Conservation (phyloP, 495 filamentous ascomycete genomes). For the Penicillium desertorum region DNA sequence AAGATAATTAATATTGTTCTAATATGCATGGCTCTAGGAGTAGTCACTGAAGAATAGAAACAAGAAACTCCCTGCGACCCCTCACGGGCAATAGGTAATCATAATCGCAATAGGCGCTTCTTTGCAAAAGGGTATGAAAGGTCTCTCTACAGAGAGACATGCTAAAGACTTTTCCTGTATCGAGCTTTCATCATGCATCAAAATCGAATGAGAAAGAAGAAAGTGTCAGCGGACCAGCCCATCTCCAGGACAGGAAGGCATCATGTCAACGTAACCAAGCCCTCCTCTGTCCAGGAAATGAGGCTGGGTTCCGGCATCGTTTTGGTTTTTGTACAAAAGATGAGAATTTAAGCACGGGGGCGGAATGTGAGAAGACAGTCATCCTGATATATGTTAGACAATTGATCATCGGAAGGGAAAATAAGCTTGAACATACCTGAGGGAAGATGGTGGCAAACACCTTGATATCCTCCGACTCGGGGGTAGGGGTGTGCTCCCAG, state of each 20-base stretch:
- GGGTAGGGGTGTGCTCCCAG: constrained; percentile 85
- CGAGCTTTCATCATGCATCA: constrained; percentile 15
- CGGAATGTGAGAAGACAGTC: constrained; percentile 47
- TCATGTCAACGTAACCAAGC: constrained; percentile 18
- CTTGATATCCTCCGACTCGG: constrained; percentile 87
- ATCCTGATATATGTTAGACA: constrained; percentile 36
- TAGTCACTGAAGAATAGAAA: constrained; percentile 17
- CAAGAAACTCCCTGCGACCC: constrained; percentile 17
- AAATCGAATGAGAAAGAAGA: constrained; percentile 19
- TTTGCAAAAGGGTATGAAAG: constrained; percentile 16
- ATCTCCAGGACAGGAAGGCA: constrained; percentile 46
- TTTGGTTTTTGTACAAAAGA: constrained; percentile 20
- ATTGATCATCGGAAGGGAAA: not conserved
- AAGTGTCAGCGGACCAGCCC: constrained; percentile 25
- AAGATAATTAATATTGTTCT: constrained; percentile 36
- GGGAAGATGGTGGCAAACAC: constrained; percentile 99
- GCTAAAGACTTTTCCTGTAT: constrained; percentile 13
- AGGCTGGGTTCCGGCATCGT: constrained; percentile 25
- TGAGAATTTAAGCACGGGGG: constrained; percentile 36
- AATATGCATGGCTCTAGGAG: constrained; percentile 22
- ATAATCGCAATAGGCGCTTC: constrained; percentile 15
- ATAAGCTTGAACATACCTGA: constrained; percentile 59
- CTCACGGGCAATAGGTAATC: constrained; percentile 12
- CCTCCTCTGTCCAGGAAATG: constrained; percentile 24
- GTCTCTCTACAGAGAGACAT: constrained; percentile 5